Base-by-base conservation (phyloP, 257 asterid species). In the Mitragyna speciosa region DNA sequence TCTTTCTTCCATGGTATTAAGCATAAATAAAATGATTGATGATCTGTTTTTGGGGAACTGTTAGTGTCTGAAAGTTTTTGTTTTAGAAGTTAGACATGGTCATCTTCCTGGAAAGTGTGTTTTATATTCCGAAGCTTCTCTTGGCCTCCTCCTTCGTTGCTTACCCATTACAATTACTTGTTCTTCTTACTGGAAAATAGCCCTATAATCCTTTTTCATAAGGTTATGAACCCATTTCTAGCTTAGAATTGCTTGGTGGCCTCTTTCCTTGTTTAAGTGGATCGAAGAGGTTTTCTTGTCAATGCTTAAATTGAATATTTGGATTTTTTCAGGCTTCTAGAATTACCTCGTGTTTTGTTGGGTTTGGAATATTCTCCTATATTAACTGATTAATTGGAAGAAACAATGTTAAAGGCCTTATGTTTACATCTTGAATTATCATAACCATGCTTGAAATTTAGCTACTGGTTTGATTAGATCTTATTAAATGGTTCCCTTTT, bases 251-350 rank as follows among this genome's bases (percentile, higher is more conserved):
- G 72, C 63, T 64, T 45, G 1, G 5, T 64, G 9, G 14, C 17
- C 64, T 80, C 86, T 70, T 43, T 54, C 84, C 80, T 76, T 68
- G 16, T 70, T 28, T 48, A 26, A 36, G 71, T 85, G 89, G 84
- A 82, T 77, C 12, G 70, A 77, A 39, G 87, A 79, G 79, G 73
- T 65, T 59, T 36, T 76, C 26, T 58, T 41, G 33, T 52, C 81
- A 61, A 71, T 88, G 92, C 91, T 72, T 48, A 81, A 36, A 81
- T 51, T 59, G 76, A 82, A 70, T 6, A 4, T 54, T 51, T 72
- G 81, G 85, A 84, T 88, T 86, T 83, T 83, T 83, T 90, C 90
- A 83, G 91, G 91, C 90, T 87, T 45, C 82, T 76, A 83, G 28
- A 66, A 65, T 89, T 75, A 30, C 56, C 78, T 82, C 12, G 58